phyloP scores from a whole-genome alignment of 371 early-diverging fungal species.

The Mucor irregularis region DNA sequence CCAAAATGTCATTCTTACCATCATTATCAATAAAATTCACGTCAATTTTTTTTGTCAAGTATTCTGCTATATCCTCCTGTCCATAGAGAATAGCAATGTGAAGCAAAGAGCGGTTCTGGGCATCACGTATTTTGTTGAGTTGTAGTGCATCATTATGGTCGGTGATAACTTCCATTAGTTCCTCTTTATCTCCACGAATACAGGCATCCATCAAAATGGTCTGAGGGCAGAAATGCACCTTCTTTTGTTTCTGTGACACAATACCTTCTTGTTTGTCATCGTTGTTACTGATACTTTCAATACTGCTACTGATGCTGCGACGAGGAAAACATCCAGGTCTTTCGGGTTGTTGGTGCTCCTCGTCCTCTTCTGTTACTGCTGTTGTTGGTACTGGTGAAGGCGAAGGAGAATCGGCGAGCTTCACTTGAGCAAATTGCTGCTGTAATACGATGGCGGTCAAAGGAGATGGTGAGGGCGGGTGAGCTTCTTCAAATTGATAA shows the following conservation, averaged over 20 bases:
- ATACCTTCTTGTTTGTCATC: conserved; percentile 12
- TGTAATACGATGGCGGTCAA: too few relatives aligned
- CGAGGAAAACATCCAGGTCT: conserved; percentile 22
- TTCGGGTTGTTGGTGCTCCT: background rate
- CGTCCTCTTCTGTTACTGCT: background rate
- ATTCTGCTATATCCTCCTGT: conserved; percentile 31
- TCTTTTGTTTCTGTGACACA: conserved; percentile 22
- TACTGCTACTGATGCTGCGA: background rate
- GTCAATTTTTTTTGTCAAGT: conserved; percentile 29
- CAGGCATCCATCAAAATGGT: conserved; percentile 43
- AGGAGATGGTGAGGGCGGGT: background rate
- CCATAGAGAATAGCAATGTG: conserved; percentile 44
- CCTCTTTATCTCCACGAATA: conserved; percentile 36
- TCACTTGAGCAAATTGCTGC: too few relatives aligned
- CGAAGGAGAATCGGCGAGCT: too few relatives aligned
- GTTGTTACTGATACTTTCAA: background rate
- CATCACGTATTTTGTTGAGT: conserved; percentile 12
- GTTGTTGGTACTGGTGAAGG: too few relatives aligned
- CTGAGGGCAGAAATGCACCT: conserved; percentile 41
- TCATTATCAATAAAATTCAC: conserved; percentile 40
- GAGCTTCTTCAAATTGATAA: background rate
- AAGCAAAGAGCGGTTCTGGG: conserved; percentile 23
- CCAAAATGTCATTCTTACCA: conserved; percentile 20
- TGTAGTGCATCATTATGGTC: conserved; percentile 1
- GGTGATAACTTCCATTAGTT: conserved; percentile 11